Percentiles rank a stretch among this genome's conserved stretches.
These are phyloP conservation scores for Cyberlindnera veronae DNA, from an alignment of 805 yeast species.

Conservation along the genomic window DNA sequence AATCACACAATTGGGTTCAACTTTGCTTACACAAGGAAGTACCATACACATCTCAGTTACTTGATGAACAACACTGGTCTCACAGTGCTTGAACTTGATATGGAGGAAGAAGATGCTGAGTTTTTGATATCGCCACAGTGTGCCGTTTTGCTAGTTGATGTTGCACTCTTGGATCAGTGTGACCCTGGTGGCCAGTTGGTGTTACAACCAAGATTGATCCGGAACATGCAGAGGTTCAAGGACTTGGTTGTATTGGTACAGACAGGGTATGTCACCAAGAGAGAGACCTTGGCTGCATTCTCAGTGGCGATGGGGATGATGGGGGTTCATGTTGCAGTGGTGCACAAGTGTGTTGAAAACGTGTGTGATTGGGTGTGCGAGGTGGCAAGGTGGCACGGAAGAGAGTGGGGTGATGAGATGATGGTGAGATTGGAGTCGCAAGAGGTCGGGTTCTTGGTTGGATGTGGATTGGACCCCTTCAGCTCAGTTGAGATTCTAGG, in stretches of 20 bases:
- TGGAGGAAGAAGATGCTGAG: constrained; percentile 16
- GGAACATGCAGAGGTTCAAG: not conserved
- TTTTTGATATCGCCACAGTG: constrained; percentile 13
- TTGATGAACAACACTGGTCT: constrained; percentile 5
- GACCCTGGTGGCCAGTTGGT: constrained; percentile 10
- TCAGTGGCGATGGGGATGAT: constrained; percentile 17
- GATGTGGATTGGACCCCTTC: constrained; percentile 20
- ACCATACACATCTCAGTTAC: constrained; percentile 2
- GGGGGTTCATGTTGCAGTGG: constrained; percentile 7
- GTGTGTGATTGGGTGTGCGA: constrained; percentile 10
- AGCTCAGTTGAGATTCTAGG: constrained; percentile 9
- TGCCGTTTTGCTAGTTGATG: constrained; percentile 15
- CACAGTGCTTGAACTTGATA: constrained; percentile 16
- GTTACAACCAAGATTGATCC: constrained; percentile 3
- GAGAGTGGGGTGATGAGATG: not conserved
- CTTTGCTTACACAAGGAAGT: not conserved
- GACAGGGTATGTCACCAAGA: not conserved
- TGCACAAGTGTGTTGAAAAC: not conserved
- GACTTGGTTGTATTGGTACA: constrained; percentile 10
- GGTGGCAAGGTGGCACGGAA: not conserved
- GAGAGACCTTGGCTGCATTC: constrained; percentile 12
- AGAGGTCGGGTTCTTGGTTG: constrained; percentile 8
- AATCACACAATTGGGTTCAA: constrained; percentile 12
- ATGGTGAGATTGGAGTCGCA: constrained; percentile 1
- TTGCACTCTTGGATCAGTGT: constrained; percentile 12